Base-by-base conservation (phyloP, 805 yeast species). In the Saturnispora mendoncae region DNA sequence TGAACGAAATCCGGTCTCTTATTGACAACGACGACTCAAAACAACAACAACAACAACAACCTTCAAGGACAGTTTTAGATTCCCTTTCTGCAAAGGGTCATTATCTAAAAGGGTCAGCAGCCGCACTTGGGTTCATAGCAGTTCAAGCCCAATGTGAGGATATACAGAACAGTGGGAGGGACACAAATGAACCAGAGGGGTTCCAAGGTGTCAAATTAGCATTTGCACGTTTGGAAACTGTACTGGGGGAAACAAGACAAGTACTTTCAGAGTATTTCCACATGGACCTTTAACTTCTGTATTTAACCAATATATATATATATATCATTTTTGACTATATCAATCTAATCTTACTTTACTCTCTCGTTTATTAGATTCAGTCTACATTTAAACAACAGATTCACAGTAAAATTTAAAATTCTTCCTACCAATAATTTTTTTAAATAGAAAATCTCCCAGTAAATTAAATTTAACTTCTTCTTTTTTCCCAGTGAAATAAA, bases 51-150 rank as follows among this genome's bases (percentile, higher is more conserved):
- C 55, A 54, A 5, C 18, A 8, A 19, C 12, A 27, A 17, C 18
- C 9, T 17, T 24, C 31, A 10, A 67, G 66, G 26, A 60, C 61
- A 13, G 62, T 70, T 50, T 67, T 87, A 45, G 70, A 66, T 30
- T 69, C 76, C 46, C 64, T 92, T 42, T 80, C 88, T 17, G 69
- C 78, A 12, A 65, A 83, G 51, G 98, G 98, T 12, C 98, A 92
- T 59, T 92, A 85, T 56, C 68, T 92, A 43, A 92, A 92, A 58
- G 98, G 98, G 35, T 81, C 94, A 10, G 94, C 97, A 1, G 95
- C 97, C 2, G 90, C 96, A 1, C 66, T 92, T 44, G 98, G 98
- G 2, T 69, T 92, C 43, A 75, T 74, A 34, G 77, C 78, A 46
- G 84, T 92, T 38, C 87, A 87, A 44, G 74, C 77, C 55, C 82